A percentile compares a stretch with the other conserved stretches of the same genome.
Evolutionary conservation across 306 rosid genomes (phyloP).

Genomic region (Hippophae tibetana): DNA sequence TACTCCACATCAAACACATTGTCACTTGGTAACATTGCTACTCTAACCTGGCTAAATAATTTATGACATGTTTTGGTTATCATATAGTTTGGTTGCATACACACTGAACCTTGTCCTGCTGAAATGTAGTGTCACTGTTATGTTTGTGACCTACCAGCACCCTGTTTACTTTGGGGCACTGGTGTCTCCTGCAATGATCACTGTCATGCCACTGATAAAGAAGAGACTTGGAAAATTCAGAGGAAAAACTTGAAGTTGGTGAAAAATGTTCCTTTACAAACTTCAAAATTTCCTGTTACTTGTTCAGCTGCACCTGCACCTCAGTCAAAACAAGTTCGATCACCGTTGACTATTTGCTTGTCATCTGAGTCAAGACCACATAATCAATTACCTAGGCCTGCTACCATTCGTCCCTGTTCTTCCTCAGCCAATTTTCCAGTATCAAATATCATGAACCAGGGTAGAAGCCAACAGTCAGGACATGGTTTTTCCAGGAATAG

Average conservation of each 20-base stretch:
- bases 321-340: constrained; percentile 12
- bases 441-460: constrained; percentile 27
- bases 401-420: constrained; percentile 16
- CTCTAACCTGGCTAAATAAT: constrained; percentile 1
- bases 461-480: constrained; percentile 24
- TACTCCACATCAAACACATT: constrained; percentile 51
- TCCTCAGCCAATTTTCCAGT: constrained; percentile 17
- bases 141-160: constrained; percentile 69
- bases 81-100: background rate
- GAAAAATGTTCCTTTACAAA: constrained; percentile 25
- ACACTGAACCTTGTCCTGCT: constrained; percentile 17
- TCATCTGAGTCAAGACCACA: constrained; percentile 26
- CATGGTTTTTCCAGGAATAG: constrained; percentile 23
- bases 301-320: constrained; percentile 11
- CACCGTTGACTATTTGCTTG: constrained; percentile 16
- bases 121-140: constrained; percentile 82
- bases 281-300: constrained; percentile 21
- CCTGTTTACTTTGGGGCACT: constrained; percentile 54
- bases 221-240: constrained; percentile 42
- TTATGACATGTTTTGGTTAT: background rate
- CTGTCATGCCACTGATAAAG: constrained; percentile 71
- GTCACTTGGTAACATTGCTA: constrained; percentile 38
- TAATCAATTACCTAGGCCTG: constrained; percentile 26
- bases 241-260: constrained; percentile 33
- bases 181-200: constrained; percentile 34